A percentile compares a stretch with the other conserved stretches of the same genome.
Conservation (phyloP, 2,329 filamentous ascomycete species). For the Shiraia sp. region DNA sequence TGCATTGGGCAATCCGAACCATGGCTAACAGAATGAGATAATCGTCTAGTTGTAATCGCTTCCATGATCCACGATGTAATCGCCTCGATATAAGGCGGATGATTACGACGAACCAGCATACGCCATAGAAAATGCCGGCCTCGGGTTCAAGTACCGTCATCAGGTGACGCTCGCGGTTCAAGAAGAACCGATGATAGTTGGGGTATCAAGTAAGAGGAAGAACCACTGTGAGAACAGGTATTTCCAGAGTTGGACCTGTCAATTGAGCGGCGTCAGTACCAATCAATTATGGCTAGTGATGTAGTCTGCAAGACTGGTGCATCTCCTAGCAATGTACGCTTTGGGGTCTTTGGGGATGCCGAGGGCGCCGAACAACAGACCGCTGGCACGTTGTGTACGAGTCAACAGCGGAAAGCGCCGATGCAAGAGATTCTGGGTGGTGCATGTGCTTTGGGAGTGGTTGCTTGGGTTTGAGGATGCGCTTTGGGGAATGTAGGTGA, state of each 20-base stretch:
- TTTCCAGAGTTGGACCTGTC: conserved; percentile 3
- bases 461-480: not conserved
- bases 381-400: too few relatives aligned
- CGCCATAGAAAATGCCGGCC: conserved; percentile 37
- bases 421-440: too few relatives aligned
- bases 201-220: conserved; percentile 2
- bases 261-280: conserved; percentile 1
- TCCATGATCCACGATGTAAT: conserved; percentile 38
- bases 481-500: not conserved
- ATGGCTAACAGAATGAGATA: conserved; percentile 42
- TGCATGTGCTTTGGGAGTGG: not conserved
- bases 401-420: too few relatives aligned
- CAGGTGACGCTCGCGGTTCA: conserved; percentile 4
- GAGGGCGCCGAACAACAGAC: conserved; percentile 4
- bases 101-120: conserved; percentile 40
- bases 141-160: conserved; percentile 41
- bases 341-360: conserved; percentile 2
- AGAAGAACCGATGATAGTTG: conserved; percentile 2
- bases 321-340: conserved; percentile 4
- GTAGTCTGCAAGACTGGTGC: conserved; percentile 8
- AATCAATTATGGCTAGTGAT: not conserved
- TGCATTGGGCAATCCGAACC: conserved; percentile 19
- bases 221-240: conserved; percentile 1
- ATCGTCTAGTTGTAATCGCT: conserved; percentile 40
- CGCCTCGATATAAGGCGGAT: conserved; percentile 34